These are phyloP conservation scores for Dactylellina drechsleri DNA, from an alignment of 2,329 filamentous ascomycete genomes.

Conservation along the genomic window DNA sequence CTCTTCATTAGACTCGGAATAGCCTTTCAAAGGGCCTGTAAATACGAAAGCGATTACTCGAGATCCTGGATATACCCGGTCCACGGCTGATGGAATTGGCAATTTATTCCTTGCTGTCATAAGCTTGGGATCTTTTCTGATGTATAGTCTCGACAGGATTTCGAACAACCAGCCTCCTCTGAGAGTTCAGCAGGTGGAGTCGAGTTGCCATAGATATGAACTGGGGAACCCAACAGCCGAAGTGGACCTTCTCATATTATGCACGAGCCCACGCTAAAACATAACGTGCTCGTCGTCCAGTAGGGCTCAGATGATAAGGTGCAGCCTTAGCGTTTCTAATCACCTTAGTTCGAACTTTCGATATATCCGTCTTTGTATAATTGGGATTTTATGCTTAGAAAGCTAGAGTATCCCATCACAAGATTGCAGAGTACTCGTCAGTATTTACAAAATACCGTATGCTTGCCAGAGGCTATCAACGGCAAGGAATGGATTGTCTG, in stretches of 20 bases:
- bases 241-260: conserved; percentile 34
- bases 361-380: background rate
- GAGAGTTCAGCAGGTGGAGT: conserved; percentile 26
- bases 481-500: too few relatives aligned
- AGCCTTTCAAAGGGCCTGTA: too few relatives aligned
- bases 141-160: background rate
- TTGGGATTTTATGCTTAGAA: background rate
- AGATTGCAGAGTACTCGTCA: background rate
- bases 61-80: too few relatives aligned
- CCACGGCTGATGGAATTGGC: too few relatives aligned
- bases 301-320: conserved; percentile 49
- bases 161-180: background rate
- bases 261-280: conserved; percentile 43
- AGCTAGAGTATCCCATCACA: background rate
- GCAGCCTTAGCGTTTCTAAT: conserved; percentile 27
- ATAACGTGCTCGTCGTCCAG: conserved; percentile 30
- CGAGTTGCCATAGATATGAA: conserved; percentile 14
- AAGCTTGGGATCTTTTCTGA: too few relatives aligned
- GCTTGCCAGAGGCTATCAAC: too few relatives aligned
- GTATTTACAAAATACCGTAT: background rate
- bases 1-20: too few relatives aligned
- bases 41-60: too few relatives aligned
- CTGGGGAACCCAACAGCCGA: conserved; percentile 23
- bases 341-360: conserved; percentile 9
- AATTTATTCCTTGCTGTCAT: too few relatives aligned